Evolutionary conservation across 768 basidiomycete genomes (phyloP), one percentile per base, ranked within the genome.

Genomic region (Phylloporus scabripes): DNA sequence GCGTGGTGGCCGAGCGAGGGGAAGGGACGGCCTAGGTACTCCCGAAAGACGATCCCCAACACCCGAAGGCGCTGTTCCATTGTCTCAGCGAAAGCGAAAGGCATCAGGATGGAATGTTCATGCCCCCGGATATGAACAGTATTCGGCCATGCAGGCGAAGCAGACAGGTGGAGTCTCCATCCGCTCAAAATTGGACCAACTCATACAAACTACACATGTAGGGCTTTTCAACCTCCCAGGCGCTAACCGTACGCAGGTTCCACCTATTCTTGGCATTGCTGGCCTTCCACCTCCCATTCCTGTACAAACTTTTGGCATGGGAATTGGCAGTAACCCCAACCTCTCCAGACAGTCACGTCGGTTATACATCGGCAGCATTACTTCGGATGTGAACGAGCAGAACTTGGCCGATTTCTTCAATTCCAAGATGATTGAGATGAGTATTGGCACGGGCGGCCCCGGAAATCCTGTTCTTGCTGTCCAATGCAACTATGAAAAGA

Each of bases 401-500:
- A 92, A 87, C 62, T 72, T 98, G 37, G 82, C 84, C 14, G 86
- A 92, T 32, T 96, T 97, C 74, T 97, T 99, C 82, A 97, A 97
- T 63, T 72, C 76, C 48, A 92, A 95, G 72, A 97, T 98, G 93
- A 81, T 79, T 34, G 92, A 97, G 70, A 89, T 90, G 83, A 78
- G 77, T 53, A 82, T 94, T 41, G 88, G 91, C 12, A 89, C 90
- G 6, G 86, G 84, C 24, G 81, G 78, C 17, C 81, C 88, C 20
- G 92, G 91, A 18, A 92, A 92, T 54, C 91, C 95, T 9, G 92
- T 98, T 28, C 77, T 94, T 28, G 87, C 87, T 17, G 92, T 96
- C 5, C 92, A 95, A 62, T 88, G 96, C 72, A 97, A 97, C 63
- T 93, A 93, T 60, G 96, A 98, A 69, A 99, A 98, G 76, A 93